Base-by-base conservation (phyloP, 2,329 filamentous ascomycete genomes). In the Penicillium sp. region DNA sequence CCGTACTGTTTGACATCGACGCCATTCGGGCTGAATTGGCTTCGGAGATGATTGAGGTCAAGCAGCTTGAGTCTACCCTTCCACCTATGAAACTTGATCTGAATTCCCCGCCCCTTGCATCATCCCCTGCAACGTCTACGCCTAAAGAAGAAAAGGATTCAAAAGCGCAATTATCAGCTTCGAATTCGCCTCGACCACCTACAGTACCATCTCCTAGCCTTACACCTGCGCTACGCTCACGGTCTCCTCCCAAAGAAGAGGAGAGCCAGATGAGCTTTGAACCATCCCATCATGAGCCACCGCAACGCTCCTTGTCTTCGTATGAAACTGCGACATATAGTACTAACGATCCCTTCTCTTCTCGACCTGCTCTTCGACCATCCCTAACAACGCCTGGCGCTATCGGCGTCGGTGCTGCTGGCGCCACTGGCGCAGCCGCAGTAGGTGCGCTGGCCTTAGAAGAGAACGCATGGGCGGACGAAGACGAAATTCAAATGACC, bases 1-100 rank as follows among this genome's bases (percentile, higher is more conserved):
- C 82, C 38, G 90, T 98, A 8, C 83, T 99, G 50, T 99, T 99
- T 71, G 95, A 99, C 71, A 88, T 99, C 51, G 95, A 99, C 70
- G 95, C 95, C 13, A 98, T 99, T 67, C 86, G 92, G 53, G 89
- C 92, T 9, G 91, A 96, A 71, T 82, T 99, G 38, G 91, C 91
- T 30, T 87, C 86, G 53, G 90, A 94, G 65, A 83, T 84, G 48
- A 85, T 86, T 26, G 84, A 88, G 75, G 88, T 96, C 66, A 90
- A 88, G 73, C 91, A 98, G 78, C 86, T 97, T 62, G 86, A 95
- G 76, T 93, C 91, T 54, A 97, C 93, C 1, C 81, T 97, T 26
- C 93, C 94, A 50, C 92, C 93, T 0, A 96, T 97, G 85, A 95
- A 92, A 75, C 85, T 97, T 61, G 86, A 90, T 64, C 70, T 89